These are phyloP conservation scores for Botryotinia convoluta DNA, from an alignment of 2,329 filamentous ascomycete genomes.

Conservation along the genomic window DNA sequence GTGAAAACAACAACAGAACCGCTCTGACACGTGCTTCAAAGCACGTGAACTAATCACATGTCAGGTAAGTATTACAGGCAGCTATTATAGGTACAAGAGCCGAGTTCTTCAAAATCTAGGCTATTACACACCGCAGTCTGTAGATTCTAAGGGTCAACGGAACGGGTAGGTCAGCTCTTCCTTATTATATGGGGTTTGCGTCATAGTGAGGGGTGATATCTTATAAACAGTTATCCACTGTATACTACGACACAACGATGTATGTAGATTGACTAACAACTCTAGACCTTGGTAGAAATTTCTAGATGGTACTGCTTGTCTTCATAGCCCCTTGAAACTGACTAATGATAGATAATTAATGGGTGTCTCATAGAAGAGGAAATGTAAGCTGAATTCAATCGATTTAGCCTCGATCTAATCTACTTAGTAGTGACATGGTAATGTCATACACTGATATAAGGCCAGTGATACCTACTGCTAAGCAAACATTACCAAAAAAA, in stretches of 20 bases:
- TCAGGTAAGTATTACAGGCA: no score
- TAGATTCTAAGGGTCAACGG: background rate
- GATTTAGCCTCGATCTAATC: background rate
- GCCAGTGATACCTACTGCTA: background rate
- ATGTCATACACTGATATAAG: background rate
- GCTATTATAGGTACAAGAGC: background rate
- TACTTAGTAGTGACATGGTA: background rate
- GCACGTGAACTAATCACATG: background rate
- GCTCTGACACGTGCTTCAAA: rapidly evolving
- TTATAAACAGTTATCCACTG: background rate
- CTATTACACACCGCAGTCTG: background rate
- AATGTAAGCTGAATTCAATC: background rate
- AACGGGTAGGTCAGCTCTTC: background rate
- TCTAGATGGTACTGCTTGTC: background rate
- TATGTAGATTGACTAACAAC: background rate
- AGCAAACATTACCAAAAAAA: background rate
- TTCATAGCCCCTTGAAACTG: background rate
- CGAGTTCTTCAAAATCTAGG: background rate
- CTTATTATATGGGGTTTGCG: background rate
- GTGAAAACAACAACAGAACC: background rate
- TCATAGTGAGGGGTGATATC: background rate
- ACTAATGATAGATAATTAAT: background rate
- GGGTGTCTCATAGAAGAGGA: background rate
- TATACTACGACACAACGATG: background rate
- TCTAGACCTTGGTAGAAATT: background rate